Evolutionary conservation across 768 basidiomycete genomes (phyloP).

Genomic region (Calocybe indica): DNA sequence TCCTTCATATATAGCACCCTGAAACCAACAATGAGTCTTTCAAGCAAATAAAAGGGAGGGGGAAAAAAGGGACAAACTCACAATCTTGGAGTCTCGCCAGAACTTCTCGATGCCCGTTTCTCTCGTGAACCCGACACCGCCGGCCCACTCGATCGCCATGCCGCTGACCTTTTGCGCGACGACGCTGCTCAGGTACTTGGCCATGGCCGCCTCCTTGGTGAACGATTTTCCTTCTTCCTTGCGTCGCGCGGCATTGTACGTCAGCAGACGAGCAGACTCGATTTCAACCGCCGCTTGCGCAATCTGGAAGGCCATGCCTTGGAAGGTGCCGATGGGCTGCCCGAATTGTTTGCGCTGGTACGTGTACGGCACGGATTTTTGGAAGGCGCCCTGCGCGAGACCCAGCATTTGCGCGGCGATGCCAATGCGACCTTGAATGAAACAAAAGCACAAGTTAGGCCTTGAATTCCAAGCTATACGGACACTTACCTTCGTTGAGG

Average conservation of each 20-base stretch:
- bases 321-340: slow-evolving; percentile 89
- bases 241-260: slow-evolving; percentile 93
- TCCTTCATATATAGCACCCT: slow-evolving; percentile 92
- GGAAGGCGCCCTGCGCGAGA: slow-evolving; percentile 94
- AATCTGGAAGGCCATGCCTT: slow-evolving; percentile 94
- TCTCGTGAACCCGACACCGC: slow-evolving; percentile 87
- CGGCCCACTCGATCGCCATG: slow-evolving; percentile 93
- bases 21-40: slow-evolving; percentile 3
- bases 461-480: not conserved
- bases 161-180: slow-evolving; percentile 88
- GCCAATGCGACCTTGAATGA: slow-evolving; percentile 70
- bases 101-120: slow-evolving; percentile 96
- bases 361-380: slow-evolving; percentile 92
- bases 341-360: slow-evolving; percentile 94
- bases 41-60: not conserved
- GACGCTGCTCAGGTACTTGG: slow-evolving; percentile 87
- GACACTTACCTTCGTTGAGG: slow-evolving; percentile 72
- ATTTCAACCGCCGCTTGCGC: slow-evolving; percentile 87
- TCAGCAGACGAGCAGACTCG: slow-evolving; percentile 83
- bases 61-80: slow-evolving; percentile 30
- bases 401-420: slow-evolving; percentile 99
- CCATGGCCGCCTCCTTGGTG: slow-evolving; percentile 95
- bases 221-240: slow-evolving; percentile 89
- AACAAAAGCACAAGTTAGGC: not conserved
- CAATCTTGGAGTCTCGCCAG: slow-evolving; percentile 96